These are phyloP conservation scores for Zygosaccharomyces pseudobailii DNA, from an alignment of 1,139 yeast genomes.

Conservation along the genomic window DNA sequence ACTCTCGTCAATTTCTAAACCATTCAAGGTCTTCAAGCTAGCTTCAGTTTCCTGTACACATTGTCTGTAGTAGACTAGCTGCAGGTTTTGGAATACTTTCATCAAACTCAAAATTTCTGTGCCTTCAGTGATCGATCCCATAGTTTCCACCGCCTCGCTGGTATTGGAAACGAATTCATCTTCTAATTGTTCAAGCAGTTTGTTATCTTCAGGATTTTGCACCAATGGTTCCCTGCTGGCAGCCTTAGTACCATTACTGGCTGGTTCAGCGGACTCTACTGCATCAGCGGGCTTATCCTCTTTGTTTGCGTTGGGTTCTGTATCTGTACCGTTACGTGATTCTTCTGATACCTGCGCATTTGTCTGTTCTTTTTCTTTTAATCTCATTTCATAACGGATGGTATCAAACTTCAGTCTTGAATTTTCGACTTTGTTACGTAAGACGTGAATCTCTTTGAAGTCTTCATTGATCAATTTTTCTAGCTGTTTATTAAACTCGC, in stretches of 20 bases:
- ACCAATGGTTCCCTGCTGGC: slow-evolving; percentile 12
- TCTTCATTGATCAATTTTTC: slow-evolving; percentile 49
- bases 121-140: slow-evolving; percentile 68
- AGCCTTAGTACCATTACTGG: not conserved
- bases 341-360: slow-evolving; percentile 20
- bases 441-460: slow-evolving; percentile 55
- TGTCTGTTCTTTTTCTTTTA: slow-evolving; percentile 32
- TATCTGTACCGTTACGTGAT: slow-evolving; percentile 18
- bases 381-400: slow-evolving; percentile 50
- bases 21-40: slow-evolving; percentile 41
- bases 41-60: slow-evolving; percentile 43
- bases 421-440: slow-evolving; percentile 63
- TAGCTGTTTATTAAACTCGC: slow-evolving; percentile 52
- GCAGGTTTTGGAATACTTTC: slow-evolving; percentile 60
- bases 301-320: slow-evolving; percentile 8
- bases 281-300: slow-evolving; percentile 4
- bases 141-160: slow-evolving; percentile 66
- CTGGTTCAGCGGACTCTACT: slow-evolving; percentile 2
- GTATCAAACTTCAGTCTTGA: slow-evolving; percentile 68
- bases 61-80: slow-evolving; percentile 60
- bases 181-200: slow-evolving; percentile 54
- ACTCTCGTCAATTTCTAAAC: slow-evolving; percentile 25
- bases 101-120: slow-evolving; percentile 58
- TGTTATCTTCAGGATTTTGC: slow-evolving; percentile 16
- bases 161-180: slow-evolving; percentile 77